Conservation (phyloP, 1,284 basidiomycete genomes). For the Puccinia polysora region DNA sequence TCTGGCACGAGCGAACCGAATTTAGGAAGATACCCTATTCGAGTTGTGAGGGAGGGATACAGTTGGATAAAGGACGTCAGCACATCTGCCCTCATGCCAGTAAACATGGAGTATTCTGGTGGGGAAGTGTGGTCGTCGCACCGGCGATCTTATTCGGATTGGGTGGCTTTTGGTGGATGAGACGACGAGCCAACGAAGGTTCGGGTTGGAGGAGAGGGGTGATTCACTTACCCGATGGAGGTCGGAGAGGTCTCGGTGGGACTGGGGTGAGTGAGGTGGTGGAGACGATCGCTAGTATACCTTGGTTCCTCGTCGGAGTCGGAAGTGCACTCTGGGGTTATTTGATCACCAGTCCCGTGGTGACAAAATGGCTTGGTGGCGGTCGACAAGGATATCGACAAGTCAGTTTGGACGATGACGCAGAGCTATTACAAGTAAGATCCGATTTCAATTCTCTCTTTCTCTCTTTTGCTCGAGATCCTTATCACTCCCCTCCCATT, state of each 20-base stretch:
- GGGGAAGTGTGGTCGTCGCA: conserved; percentile 68
- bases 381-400: conserved; percentile 42
- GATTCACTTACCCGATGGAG: conserved; percentile 35
- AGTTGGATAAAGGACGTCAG: conserved; percentile 65
- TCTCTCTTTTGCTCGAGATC: too few relatives aligned
- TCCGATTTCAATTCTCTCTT: too few relatives aligned
- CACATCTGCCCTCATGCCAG: conserved; percentile 71
- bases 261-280: conserved; percentile 54
- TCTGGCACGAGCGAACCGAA: conserved; percentile 83
- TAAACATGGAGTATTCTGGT: conserved; percentile 70
- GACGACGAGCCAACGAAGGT: conserved; percentile 22
- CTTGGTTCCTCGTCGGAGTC: conserved; percentile 77
- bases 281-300: conserved; percentile 72
- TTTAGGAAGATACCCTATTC: conserved; percentile 86
- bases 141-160: conserved; percentile 70
- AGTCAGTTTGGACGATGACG: conserved; percentile 44
- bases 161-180: conserved; percentile 72
- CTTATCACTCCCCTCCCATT: too few relatives aligned
- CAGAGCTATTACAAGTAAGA: conserved; percentile 39
- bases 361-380: conserved; percentile 31
- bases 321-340: conserved; percentile 56
- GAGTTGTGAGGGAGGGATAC: conserved; percentile 68
- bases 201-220: conserved; percentile 25
- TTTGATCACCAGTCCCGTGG: conserved; percentile 31
- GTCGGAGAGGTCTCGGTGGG: conserved; percentile 53